phyloP scores from a whole-genome alignment of 2,329 filamentous ascomycete species.

The Neoscytalidium dimidiatum region DNA sequence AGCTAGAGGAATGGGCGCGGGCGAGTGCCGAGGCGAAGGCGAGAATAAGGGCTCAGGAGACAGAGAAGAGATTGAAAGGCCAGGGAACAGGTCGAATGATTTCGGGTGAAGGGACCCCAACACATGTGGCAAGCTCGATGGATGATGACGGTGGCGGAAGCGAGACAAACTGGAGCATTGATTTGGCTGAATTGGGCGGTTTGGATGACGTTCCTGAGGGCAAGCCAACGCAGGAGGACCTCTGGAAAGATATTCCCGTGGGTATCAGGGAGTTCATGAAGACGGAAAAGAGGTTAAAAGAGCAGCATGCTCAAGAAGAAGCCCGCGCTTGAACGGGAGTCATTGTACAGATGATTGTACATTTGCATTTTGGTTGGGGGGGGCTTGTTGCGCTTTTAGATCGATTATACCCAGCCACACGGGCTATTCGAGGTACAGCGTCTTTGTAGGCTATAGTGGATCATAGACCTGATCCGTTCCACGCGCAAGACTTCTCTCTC shows the following conservation, averaged over 20 bases:
- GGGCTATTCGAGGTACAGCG: background rate
- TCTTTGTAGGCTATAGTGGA: slow-evolving; percentile 10
- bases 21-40: slow-evolving; percentile 64
- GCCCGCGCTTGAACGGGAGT: slow-evolving; percentile 26
- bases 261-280: slow-evolving; percentile 98
- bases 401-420: slow-evolving; percentile 6
- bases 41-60: slow-evolving; percentile 52
- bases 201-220: slow-evolving; percentile 21
- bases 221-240: slow-evolving; percentile 56
- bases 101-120: slow-evolving; percentile 42
- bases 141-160: slow-evolving; percentile 80
- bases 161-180: slow-evolving; percentile 62
- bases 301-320: slow-evolving; percentile 66
- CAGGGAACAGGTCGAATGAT: slow-evolving; percentile 38
- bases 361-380: background rate
- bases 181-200: slow-evolving; percentile 33
- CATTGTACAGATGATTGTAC: background rate
- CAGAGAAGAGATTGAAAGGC: slow-evolving; percentile 31
- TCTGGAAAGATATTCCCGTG: slow-evolving; percentile 82
- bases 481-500: background rate
- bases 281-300: slow-evolving; percentile 86
- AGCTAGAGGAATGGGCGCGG: slow-evolving; percentile 84
- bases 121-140: slow-evolving; percentile 62
- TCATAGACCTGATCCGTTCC: background rate
- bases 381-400: background rate